Conservation (phyloP, 2,329 filamentous ascomycete species). For the Talaromyces piceae region DNA sequence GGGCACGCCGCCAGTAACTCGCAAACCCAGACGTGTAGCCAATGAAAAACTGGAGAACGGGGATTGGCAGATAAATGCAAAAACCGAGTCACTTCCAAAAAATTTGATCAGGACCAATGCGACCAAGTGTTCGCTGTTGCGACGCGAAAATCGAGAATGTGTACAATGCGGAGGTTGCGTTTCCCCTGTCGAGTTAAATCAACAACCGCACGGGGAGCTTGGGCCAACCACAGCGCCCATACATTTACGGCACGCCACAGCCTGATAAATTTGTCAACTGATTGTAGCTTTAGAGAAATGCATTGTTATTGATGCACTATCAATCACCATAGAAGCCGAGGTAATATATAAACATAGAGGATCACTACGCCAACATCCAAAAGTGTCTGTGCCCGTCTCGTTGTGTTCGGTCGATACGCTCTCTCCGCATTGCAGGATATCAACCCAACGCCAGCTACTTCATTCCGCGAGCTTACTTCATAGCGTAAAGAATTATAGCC, state of each 20-base stretch:
- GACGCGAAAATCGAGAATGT: background rate
- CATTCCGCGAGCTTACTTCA: no score
- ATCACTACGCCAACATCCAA: no score
- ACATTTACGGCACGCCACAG: no score
- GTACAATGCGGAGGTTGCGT: constrained; percentile 9
- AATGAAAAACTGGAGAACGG: background rate
- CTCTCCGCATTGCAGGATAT: no score
- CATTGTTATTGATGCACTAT: no score
- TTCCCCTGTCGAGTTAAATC: constrained; percentile 16
- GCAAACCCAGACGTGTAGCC: background rate
- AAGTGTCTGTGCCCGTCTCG: no score
- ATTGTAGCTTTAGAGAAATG: no score
- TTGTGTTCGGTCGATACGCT: no score
- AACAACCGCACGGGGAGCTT: constrained; percentile 27
- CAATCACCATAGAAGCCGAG: no score
- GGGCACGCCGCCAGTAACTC: constrained; percentile 3
- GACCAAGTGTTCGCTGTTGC: constrained; percentile 1
- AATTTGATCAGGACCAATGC: background rate
- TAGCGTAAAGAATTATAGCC: background rate
- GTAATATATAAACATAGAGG: no score
- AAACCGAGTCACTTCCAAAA: background rate
- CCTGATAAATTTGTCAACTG: no score
- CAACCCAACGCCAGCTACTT: no score
- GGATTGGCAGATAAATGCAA: background rate
- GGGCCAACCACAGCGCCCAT: constrained; percentile 22